Base-by-base conservation (phyloP, 1,284 basidiomycete genomes). In the Puccinia triticina region DNA sequence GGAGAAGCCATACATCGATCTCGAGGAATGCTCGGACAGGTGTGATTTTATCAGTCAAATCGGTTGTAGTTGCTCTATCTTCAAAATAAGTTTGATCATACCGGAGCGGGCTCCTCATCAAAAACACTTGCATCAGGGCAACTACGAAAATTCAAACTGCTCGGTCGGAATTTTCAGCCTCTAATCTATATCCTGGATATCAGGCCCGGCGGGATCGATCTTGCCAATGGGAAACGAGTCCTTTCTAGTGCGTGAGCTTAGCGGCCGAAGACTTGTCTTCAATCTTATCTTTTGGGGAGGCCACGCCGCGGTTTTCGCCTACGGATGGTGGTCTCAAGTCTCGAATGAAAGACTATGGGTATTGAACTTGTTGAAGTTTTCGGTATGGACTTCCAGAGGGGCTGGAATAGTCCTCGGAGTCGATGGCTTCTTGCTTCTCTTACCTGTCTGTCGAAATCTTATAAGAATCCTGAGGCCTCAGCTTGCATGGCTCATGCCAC, bases 371-470 rank as follows among this genome's bases (percentile, higher is more conserved):
- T 34, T 82, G 5, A 66, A 34, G 32, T 75, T 66, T 53, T 82
- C 80, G 5, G 80, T 82, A 21, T 82, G 80, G 80, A 76, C 59
- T 8, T 82, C 80, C 10, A 66, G 80, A 69, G 80, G 80, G 2
- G 80, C 80, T 1, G 80, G 80, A 40, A 61, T 82, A 14, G 61
- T 64, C 37, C 73, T 82, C 34, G 80, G 61, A 16, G 43, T 82
- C 1, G 73, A 82, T 59, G 80, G 80, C 23, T 73, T 74, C 57
- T 55, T 82, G 37, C 57, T 82, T 18, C 61, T 66, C 29, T 23
- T 76, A 10, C 71, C 48, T n/a, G 73, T 82, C 23, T 82, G 80
- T 59, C 71, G 80, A 55, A 82, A 69, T 43, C 29, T 74, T 10
- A 82, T 82, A 16, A 69, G 59, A 66, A 37, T 82, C 37, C 64